These are phyloP conservation scores for Celoporthe dispersa DNA, from an alignment of 2,329 filamentous ascomycete species.

Conservation along the genomic window DNA sequence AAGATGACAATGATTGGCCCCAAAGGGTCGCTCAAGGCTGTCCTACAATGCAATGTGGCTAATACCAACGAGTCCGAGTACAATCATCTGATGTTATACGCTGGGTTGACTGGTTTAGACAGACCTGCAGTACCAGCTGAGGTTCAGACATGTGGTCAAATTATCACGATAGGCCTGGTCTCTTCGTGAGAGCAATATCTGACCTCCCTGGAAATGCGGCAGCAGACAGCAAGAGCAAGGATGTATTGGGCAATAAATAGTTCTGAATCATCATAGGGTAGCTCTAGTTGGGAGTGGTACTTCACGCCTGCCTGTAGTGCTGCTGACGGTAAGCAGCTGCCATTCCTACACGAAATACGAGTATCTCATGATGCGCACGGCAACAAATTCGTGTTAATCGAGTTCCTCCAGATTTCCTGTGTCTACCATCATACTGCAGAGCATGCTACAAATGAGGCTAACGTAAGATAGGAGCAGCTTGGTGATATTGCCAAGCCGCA, in stretches of 20 bases:
- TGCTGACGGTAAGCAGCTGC: background rate
- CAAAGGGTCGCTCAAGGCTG: too few relatives aligned
- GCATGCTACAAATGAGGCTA: background rate
- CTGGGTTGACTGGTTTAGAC: background rate
- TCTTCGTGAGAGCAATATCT: background rate
- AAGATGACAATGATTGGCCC: too few relatives aligned
- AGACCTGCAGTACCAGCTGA: too few relatives aligned
- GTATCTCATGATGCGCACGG: too few relatives aligned
- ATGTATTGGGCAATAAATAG: background rate
- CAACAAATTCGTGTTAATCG: background rate
- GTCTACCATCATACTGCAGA: background rate
- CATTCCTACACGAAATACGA: too few relatives aligned
- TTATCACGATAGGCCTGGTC: background rate
- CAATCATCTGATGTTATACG: too few relatives aligned
- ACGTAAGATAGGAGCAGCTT: background rate
- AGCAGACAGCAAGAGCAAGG: background rate
- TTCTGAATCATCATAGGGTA: background rate
- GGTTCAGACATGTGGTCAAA: too few relatives aligned
- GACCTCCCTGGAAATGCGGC: background rate
- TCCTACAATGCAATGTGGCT: too few relatives aligned
- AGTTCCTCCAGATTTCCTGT: too few relatives aligned
- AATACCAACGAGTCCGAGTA: too few relatives aligned
- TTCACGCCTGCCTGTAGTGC: background rate
- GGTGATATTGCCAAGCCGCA: background rate
- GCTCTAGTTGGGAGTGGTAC: background rate